Evolutionary conservation across 2,329 filamentous ascomycete species (phyloP).

Genomic region (Fonsecaea multimorphosa): DNA sequence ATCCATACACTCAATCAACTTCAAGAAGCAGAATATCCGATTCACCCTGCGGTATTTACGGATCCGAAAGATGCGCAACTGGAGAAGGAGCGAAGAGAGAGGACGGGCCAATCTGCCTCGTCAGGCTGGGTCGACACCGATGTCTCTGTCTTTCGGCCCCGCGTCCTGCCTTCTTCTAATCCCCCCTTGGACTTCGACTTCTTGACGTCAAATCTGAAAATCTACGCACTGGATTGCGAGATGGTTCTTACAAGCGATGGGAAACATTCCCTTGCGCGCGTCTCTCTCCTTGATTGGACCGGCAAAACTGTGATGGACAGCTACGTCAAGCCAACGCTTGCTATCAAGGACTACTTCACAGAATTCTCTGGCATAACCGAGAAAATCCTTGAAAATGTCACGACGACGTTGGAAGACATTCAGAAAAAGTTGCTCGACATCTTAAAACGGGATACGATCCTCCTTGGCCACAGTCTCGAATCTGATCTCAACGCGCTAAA

Average conservation of each 20-base stretch:
- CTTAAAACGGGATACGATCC: slow-evolving; percentile 58
- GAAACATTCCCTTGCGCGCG: slow-evolving; percentile 82
- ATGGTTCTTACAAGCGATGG: slow-evolving; percentile 90
- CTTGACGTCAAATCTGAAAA: slow-evolving; percentile 77
- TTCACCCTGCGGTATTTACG: slow-evolving; percentile 78
- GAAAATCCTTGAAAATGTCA: slow-evolving; percentile 79
- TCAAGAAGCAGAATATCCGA: slow-evolving; percentile 78
- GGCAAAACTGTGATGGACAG: slow-evolving; percentile 83
- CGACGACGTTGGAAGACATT: slow-evolving; percentile 81
- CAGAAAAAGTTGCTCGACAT: slow-evolving; percentile 76
- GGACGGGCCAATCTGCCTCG: slow-evolving; percentile 52
- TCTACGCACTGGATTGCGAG: slow-evolving; percentile 90
- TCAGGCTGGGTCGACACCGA: slow-evolving; percentile 84
- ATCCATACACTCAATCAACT: slow-evolving; percentile 75
- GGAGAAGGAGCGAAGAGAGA: slow-evolving; percentile 60
- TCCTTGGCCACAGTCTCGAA: slow-evolving; percentile 56
- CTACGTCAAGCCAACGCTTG: slow-evolving; percentile 84
- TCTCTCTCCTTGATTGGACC: slow-evolving; percentile 85
- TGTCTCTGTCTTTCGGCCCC: slow-evolving; percentile 65
- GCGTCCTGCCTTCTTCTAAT: slow-evolving; percentile 1
- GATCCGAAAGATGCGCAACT: slow-evolving; percentile 62
- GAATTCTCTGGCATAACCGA: slow-evolving; percentile 90
- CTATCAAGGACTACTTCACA: slow-evolving; percentile 93
- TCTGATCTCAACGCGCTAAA: slow-evolving; percentile 75
- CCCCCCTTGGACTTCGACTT: slow-evolving; percentile 15